These are phyloP conservation scores for Fusarium paranaense DNA, from an alignment of 2,329 filamentous ascomycete species.

Conservation along the genomic window DNA sequence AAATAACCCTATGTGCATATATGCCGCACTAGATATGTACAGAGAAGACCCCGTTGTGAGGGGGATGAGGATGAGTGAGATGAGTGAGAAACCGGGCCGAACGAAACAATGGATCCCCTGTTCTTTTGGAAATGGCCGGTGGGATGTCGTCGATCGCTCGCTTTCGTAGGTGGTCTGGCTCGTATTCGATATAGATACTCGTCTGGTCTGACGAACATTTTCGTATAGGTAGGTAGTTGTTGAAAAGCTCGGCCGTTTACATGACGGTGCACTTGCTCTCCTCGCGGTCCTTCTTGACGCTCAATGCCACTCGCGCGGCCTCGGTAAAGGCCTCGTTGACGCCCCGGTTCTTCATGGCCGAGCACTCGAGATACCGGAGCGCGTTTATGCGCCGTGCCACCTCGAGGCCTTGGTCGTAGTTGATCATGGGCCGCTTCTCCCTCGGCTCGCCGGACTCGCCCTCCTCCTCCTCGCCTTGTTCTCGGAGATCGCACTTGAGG, in stretches of 20 bases:
- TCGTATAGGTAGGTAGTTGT: conserved; percentile 15
- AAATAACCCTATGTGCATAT: conserved; percentile 43
- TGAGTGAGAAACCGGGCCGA: conserved; percentile 18
- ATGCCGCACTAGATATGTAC: conserved; percentile 45
- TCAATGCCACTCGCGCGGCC: conserved; percentile 91
- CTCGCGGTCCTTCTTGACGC: conserved; percentile 74
- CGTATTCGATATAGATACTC: conserved; percentile 32
- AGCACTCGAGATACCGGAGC: conserved; percentile 96
- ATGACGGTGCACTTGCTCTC: conserved; percentile 71
- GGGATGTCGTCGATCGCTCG: conserved; percentile 10
- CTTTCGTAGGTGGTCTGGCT: conserved; percentile 9
- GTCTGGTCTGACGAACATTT: conserved; percentile 10
- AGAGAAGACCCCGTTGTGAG: conserved; percentile 26
- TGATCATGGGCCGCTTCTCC: conserved; percentile 80
- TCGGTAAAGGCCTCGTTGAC: conserved; percentile 99
- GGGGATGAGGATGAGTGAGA: not conserved
- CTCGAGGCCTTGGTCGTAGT: conserved; percentile 90
- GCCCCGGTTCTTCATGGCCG: conserved; percentile 96
- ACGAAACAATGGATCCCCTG: conserved; percentile 13
- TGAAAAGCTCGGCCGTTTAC: conserved; percentile 52
- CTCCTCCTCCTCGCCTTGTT: conserved; percentile 79
- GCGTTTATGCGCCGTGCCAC: conserved; percentile 93
- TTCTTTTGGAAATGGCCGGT: not conserved
- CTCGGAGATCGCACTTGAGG: conserved; percentile 95
- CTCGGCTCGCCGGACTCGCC: conserved; percentile 57